These are phyloP conservation scores for Mortierella sp. DNA, from an alignment of 371 early-diverging fungal species.

Conservation along the genomic window DNA sequence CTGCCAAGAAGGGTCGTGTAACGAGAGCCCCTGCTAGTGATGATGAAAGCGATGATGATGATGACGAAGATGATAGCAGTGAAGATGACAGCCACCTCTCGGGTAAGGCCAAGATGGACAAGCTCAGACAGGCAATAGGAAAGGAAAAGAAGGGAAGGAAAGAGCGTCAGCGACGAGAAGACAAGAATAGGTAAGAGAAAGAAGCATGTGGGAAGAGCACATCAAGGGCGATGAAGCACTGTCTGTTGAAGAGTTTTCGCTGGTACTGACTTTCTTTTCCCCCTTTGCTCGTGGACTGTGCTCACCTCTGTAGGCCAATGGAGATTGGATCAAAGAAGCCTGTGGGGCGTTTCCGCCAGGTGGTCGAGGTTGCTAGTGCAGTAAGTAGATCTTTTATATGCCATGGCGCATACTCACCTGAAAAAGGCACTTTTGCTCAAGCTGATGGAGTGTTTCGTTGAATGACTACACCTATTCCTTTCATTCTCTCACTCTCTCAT, in stretches of 20 bases:
- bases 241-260: neutral
- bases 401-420: no score
- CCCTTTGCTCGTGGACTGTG: neutral
- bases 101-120: slow-evolving; percentile 34
- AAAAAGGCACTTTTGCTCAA: no score
- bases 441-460: no score
- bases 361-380: slow-evolving; percentile 68
- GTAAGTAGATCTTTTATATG: slow-evolving; percentile 50
- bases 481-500: neutral
- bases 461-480: no score
- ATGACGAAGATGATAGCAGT: slow-evolving; percentile 21
- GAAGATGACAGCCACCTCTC: slow-evolving; percentile 17
- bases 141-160: slow-evolving; percentile 59
- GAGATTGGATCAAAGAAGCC: slow-evolving; percentile 85
- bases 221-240: neutral
- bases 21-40: slow-evolving; percentile 1
- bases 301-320: slow-evolving; percentile 64
- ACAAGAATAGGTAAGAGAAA: slow-evolving; percentile 57
- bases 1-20: slow-evolving; percentile 37
- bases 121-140: slow-evolving; percentile 32
- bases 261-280: neutral
- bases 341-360: slow-evolving; percentile 80
- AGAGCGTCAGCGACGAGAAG: slow-evolving; percentile 57
- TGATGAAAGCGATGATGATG: slow-evolving; percentile 18
- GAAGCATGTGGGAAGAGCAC: neutral